Evolutionary conservation across 75 land plant genomes (phyloP).

Genomic region (Pinus tabuliformis): DNA sequence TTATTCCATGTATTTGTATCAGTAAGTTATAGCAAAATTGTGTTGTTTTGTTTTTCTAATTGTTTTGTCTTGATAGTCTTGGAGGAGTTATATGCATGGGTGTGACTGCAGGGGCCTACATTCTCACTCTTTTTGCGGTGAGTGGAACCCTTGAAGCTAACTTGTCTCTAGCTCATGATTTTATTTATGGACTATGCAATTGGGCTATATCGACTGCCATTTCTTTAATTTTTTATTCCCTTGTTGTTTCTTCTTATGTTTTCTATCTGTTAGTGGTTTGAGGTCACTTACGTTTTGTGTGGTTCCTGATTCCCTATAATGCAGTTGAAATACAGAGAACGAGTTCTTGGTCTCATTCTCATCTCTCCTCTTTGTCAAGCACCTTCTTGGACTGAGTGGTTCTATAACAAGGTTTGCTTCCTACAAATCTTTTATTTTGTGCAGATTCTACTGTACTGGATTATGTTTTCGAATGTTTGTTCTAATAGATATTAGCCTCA

Average conservation of each 20-base stretch:
- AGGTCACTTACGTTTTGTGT: background rate
- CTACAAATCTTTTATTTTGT: background rate
- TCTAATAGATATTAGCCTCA: background rate
- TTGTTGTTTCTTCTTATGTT: slow-evolving; percentile 3
- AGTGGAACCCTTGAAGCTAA: slow-evolving; percentile 3
- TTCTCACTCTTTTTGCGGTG: slow-evolving; percentile 90
- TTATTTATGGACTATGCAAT: background rate
- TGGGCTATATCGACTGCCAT: background rate
- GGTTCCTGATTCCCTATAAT: slow-evolving; percentile 5
- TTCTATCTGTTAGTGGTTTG: background rate
- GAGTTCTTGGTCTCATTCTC: slow-evolving; percentile 80
- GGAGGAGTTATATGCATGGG: slow-evolving; percentile 88
- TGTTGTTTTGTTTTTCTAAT: background rate
- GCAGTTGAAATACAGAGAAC: slow-evolving; percentile 78
- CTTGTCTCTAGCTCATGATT: background rate
- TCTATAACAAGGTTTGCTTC: slow-evolving; percentile 76
- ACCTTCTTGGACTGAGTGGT: slow-evolving; percentile 95
- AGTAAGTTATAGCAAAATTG: background rate
- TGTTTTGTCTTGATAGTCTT: slow-evolving; percentile 41
- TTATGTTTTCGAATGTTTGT: background rate
- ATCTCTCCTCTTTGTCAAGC: slow-evolving; percentile 87
- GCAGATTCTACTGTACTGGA: background rate
- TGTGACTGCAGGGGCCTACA: slow-evolving; percentile 91
- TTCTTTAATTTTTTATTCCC: background rate
- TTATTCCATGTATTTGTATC: background rate